Conservation (phyloP, 345 rosid genomes). For the Salix caprea region DNA sequence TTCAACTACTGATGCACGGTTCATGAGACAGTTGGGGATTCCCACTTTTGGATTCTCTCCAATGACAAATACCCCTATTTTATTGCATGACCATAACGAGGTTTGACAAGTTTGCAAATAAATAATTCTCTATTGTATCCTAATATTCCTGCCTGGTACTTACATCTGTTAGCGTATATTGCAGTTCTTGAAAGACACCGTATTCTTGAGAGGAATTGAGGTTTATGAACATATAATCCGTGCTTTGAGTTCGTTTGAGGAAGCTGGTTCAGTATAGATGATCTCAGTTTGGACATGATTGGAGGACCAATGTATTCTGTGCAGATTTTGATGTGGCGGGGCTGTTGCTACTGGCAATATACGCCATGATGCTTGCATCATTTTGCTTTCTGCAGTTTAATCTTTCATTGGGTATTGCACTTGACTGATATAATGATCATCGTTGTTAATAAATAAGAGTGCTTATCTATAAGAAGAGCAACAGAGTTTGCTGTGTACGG, state of each 20-base stretch:
- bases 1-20: slow-evolving; percentile 86
- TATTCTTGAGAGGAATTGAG: slow-evolving; percentile 72
- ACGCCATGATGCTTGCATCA: neutral
- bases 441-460: no score
- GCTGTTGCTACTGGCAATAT: slow-evolving; percentile 5
- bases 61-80: slow-evolving; percentile 71
- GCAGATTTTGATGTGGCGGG: neutral
- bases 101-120: slow-evolving; percentile 28
- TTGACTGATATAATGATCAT: no score
- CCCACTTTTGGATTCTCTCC: slow-evolving; percentile 87
- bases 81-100: slow-evolving; percentile 91
- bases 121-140: neutral
- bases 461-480: no score
- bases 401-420: neutral
- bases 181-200: slow-evolving; percentile 65
- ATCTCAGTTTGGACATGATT: slow-evolving; percentile 9
- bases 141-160: neutral
- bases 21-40: slow-evolving; percentile 58
- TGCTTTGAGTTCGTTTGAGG: slow-evolving; percentile 59
- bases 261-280: slow-evolving; percentile 26
- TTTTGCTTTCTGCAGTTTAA: neutral
- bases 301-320: neutral
- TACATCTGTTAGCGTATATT: neutral
- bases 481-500: no score
- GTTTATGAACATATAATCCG: slow-evolving; percentile 71